These are phyloP conservation scores for Saccharomyces hybrid DNA, from an alignment of 1,139 yeast species.

Conservation along the genomic window DNA sequence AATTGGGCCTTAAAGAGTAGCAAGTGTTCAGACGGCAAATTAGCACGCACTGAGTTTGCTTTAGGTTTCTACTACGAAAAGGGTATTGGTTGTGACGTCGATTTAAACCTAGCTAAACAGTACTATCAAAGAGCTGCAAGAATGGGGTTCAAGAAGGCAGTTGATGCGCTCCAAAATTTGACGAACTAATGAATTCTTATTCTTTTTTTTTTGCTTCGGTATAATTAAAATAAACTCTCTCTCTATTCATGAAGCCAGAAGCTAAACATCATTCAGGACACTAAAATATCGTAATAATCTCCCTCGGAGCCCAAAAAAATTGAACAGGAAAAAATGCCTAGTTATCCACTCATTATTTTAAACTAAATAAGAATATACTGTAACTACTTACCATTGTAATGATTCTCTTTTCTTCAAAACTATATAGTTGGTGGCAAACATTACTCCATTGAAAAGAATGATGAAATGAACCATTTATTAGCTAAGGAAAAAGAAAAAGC, in stretches of 20 bases:
- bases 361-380: neutral
- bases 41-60: conserved; percentile 76
- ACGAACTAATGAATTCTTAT: neutral
- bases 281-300: neutral
- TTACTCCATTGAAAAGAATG: neutral
- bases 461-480: neutral
- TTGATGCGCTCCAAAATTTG: conserved; percentile 15
- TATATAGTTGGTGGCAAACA: neutral
- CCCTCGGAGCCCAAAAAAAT: neutral
- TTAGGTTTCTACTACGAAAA: conserved; percentile 75
- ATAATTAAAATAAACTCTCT: no score
- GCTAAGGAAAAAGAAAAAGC: neutral
- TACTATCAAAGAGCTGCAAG: conserved; percentile 57
- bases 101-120: conserved; percentile 41
- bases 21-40: conserved; percentile 71
- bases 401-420: neutral
- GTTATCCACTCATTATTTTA: neutral
- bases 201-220: no score
- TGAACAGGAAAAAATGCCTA: neutral
- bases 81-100: conserved; percentile 59
- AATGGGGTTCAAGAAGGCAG: conserved; percentile 51
- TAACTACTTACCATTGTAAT: neutral
- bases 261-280: neutral
- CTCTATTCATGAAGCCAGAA: no score
- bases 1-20: conserved; percentile 63